Percentiles rank a stretch among this genome's conserved stretches.
Conservation (phyloP, 768 basidiomycete species). For the Neoboletus brunneissimus region DNA sequence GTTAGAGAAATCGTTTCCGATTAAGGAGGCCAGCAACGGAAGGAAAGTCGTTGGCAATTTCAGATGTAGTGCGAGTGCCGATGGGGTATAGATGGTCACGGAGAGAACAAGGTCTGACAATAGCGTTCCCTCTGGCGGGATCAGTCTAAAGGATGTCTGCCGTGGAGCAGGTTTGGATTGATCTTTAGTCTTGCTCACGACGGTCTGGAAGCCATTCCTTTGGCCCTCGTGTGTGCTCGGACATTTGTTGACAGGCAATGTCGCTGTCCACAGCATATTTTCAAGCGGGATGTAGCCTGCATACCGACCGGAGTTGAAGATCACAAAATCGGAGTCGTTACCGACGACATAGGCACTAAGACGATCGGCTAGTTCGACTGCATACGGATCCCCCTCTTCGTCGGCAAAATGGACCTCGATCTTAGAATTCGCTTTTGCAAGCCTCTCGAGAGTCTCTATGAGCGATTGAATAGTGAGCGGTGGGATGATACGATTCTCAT, state of each 20-base stretch:
- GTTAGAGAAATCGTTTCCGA: slow-evolving; percentile 78
- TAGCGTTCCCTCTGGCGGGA: slow-evolving; percentile 48
- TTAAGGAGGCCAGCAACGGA: slow-evolving; percentile 74
- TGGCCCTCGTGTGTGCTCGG: slow-evolving; percentile 31
- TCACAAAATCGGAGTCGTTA: slow-evolving; percentile 79
- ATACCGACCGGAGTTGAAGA: slow-evolving; percentile 74
- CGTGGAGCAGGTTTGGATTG: slow-evolving; percentile 34
- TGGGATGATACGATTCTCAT: slow-evolving; percentile 70
- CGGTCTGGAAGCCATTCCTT: slow-evolving; percentile 57
- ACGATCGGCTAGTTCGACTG: slow-evolving; percentile 78
- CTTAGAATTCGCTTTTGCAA: slow-evolving; percentile 33
- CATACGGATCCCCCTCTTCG: slow-evolving; percentile 78
- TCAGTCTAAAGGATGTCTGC: slow-evolving; percentile 31
- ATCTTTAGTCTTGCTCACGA: slow-evolving; percentile 52
- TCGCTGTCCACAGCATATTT: slow-evolving; percentile 64
- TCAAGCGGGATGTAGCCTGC: slow-evolving; percentile 74
- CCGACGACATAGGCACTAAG: slow-evolving; percentile 73
- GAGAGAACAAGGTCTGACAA: slow-evolving; percentile 48
- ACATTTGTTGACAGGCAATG: slow-evolving; percentile 25
- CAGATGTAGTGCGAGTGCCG: slow-evolving; percentile 58
- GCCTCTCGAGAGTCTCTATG: slow-evolving; percentile 47
- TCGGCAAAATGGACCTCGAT: slow-evolving; percentile 73
- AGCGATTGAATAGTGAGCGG: slow-evolving; percentile 61
- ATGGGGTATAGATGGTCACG: slow-evolving; percentile 59
- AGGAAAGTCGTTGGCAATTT: slow-evolving; percentile 68